These are phyloP conservation scores for Vitis rupestris DNA, from an alignment of 164 flowering plant genomes.

Conservation along the genomic window DNA sequence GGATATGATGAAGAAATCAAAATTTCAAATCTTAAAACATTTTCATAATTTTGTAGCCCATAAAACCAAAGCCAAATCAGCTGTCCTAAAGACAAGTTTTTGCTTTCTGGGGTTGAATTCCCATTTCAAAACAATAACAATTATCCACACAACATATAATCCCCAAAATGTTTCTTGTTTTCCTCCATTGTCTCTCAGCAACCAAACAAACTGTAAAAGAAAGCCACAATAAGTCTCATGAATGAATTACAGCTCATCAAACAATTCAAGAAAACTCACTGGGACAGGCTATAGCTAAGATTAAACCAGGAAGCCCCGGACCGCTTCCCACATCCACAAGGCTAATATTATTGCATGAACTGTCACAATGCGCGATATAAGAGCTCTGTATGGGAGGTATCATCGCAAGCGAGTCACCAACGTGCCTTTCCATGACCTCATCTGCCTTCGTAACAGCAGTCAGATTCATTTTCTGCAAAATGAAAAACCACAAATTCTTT, in stretches of 20 bases:
- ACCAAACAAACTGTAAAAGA: neutral
- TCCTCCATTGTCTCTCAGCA: no score
- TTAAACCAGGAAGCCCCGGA: slow-evolving; percentile 84
- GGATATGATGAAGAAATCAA: no score
- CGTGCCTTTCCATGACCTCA: slow-evolving; percentile 86
- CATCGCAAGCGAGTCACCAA: slow-evolving; percentile 85
- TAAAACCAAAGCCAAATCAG: no score
- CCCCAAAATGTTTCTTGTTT: no score
- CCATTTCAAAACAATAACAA: no score
- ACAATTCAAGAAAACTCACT: slow-evolving; percentile 28
- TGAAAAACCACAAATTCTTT: neutral
- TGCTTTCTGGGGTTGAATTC: no score
- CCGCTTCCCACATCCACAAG: slow-evolving; percentile 88
- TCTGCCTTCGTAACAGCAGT: slow-evolving; percentile 60
- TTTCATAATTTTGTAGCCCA: no score
- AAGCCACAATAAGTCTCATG: neutral
- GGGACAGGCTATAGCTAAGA: slow-evolving; percentile 85
- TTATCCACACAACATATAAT: no score
- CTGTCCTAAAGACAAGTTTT: no score
- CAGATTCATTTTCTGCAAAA: slow-evolving; percentile 77
- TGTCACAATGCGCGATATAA: slow-evolving; percentile 40
- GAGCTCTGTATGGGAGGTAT: slow-evolving; percentile 54
- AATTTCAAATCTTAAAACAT: no score
- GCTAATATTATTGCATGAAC: slow-evolving; percentile 41
- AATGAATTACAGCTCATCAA: neutral